Conservation (phyloP, 257 asterid genomes). For the Solanum clarkiae region DNA sequence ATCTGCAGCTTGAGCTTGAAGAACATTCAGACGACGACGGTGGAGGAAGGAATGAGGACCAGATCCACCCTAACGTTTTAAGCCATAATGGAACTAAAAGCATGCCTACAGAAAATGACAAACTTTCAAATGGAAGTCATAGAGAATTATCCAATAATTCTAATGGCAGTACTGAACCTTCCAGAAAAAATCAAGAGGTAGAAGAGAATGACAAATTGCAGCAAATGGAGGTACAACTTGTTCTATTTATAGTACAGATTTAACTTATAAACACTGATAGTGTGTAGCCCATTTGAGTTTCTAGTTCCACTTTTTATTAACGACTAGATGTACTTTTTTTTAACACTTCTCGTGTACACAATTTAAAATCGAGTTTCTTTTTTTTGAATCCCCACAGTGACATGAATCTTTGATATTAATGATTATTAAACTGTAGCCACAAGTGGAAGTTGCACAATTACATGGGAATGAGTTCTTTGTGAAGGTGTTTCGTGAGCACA, state of each 20-base stretch:
- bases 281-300: not conserved
- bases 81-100: constrained; percentile 15
- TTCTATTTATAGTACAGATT: not conserved
- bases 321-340: not conserved
- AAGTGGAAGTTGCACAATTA: constrained; percentile 79
- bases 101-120: constrained; percentile 19
- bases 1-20: constrained; percentile 61
- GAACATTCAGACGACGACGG: constrained; percentile 53
- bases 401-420: not conserved
- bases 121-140: constrained; percentile 13
- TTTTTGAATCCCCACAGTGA: not conserved
- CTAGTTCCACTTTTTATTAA: not conserved
- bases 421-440: constrained; percentile 45
- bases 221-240: constrained; percentile 73
- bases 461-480: constrained; percentile 75
- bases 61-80: constrained; percentile 6
- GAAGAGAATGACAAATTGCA: constrained; percentile 46
- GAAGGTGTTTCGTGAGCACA: constrained; percentile 81
- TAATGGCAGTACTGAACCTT: constrained; percentile 3
- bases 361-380: not conserved
- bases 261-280: not conserved
- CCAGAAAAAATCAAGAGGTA: constrained; percentile 16
- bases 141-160: constrained; percentile 13
- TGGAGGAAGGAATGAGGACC: constrained; percentile 8
- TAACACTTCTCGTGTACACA: not conserved